These are phyloP conservation scores for Backusella mclennaniae DNA, from an alignment of 192 early-diverging fungal species.

Conservation along the genomic window DNA sequence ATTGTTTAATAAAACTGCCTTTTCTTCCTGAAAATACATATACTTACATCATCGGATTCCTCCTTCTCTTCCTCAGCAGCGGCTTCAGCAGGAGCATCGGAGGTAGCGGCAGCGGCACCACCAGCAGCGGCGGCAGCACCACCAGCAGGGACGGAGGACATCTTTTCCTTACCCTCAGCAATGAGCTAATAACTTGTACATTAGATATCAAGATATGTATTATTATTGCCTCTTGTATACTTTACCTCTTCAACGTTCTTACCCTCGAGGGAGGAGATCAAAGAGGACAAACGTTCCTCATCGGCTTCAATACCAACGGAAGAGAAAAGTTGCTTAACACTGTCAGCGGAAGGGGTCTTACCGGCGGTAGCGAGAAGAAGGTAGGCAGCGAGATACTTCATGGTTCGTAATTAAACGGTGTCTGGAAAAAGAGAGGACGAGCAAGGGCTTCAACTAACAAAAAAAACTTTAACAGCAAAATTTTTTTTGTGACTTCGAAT, in stretches of 20 bases:
- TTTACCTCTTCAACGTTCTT: constrained; percentile 85
- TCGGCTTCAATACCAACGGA: constrained; percentile 94
- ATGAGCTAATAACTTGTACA: constrained; percentile 61
- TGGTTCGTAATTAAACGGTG: constrained; percentile 35
- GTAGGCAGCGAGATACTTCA: constrained; percentile 99
- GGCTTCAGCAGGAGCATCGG: constrained; percentile 50
- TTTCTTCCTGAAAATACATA: neutral
- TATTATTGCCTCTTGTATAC: neutral
- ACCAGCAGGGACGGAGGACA: constrained; percentile 92
- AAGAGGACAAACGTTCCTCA: constrained; percentile 69
- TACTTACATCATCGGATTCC: constrained; percentile 73
- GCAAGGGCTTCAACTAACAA: neutral
- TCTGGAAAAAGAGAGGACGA: constrained; percentile 6
- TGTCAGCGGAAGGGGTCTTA: constrained; percentile 76
- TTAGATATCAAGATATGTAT: neutral
- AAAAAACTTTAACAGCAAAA: constrained; percentile 4
- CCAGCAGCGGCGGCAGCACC: constrained; percentile 78
- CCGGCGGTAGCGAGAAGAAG: constrained; percentile 90
- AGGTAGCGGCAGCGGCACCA: constrained; percentile 45
- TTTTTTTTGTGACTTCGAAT: neutral
- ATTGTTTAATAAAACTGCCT: neutral
- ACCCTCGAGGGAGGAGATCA: constrained; percentile 82
- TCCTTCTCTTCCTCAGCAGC: constrained; percentile 91
- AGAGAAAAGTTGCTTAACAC: constrained; percentile 80
- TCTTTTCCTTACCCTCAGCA: constrained; percentile 87